These are phyloP conservation scores for Saccharomycopsis babjevae DNA, from an alignment of 805 yeast genomes.

Conservation along the genomic window DNA sequence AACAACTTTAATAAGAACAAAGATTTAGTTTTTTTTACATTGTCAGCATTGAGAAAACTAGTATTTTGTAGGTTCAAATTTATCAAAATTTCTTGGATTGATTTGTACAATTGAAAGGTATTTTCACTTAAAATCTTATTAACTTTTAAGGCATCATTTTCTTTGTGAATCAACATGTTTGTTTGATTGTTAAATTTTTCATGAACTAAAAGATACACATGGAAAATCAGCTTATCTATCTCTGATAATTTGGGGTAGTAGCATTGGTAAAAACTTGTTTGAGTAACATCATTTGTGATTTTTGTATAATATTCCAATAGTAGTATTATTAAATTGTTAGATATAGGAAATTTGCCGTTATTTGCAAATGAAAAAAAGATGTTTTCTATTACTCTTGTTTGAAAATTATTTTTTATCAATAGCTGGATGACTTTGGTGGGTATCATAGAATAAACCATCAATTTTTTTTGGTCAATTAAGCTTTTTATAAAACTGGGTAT, in stretches of 20 bases:
- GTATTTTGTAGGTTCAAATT: neutral
- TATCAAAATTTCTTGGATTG: slow-evolving; percentile 2
- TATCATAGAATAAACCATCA: neutral
- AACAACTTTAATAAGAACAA: neutral
- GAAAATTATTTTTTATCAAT: neutral
- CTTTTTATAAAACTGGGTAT: neutral
- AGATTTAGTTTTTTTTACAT: neutral
- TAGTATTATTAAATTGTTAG: neutral
- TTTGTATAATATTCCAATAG: neutral
- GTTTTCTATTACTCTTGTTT: neutral
- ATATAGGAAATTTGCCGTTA: neutral
- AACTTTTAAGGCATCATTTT: neutral
- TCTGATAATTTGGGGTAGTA: neutral
- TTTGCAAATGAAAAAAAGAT: neutral
- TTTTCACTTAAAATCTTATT: neutral
- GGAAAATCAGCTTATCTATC: neutral
- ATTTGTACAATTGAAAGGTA: neutral
- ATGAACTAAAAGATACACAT: neutral
- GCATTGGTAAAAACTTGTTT: neutral
- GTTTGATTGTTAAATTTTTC: slow-evolving; percentile 1
- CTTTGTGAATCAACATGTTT: neutral
- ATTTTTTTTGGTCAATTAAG: neutral
- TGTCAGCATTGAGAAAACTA: neutral
- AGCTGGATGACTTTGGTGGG: neutral
- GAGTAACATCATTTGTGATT: neutral